A percentile compares a stretch with the other conserved stretches of the same genome.
Conservation (phyloP, 2,329 filamentous ascomycete species). For the Aspergillus awamori region DNA sequence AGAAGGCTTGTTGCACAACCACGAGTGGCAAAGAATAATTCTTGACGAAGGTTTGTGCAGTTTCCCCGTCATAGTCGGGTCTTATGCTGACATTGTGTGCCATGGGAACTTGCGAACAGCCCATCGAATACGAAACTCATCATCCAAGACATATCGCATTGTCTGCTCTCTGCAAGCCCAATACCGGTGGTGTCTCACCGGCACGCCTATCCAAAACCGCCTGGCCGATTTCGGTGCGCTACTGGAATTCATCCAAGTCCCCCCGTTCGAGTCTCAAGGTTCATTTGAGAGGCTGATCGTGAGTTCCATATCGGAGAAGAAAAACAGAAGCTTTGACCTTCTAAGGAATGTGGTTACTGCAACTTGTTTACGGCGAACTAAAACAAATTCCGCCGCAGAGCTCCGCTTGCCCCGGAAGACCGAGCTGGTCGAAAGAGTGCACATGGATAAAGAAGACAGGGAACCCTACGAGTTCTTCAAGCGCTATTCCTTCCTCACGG, state of each 20-base stretch:
- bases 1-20: background rate
- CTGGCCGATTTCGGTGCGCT: constrained; percentile 4
- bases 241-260: background rate
- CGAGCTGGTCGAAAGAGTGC: background rate
- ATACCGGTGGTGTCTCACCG: constrained; percentile 9
- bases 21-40: constrained; percentile 5
- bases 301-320: background rate
- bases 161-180: background rate
- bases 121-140: constrained; percentile 9
- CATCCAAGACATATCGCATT: background rate
- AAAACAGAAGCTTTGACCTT: background rate
- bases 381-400: background rate
- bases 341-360: background rate
- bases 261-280: background rate
- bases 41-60: constrained; percentile 12
- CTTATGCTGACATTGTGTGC: no score
- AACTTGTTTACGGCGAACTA: constrained; percentile 10
- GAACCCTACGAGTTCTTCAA: constrained; percentile 12
- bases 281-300: background rate
- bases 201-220: constrained; percentile 8
- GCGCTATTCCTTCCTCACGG: background rate
- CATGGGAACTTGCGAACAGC: background rate
- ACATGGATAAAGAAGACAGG: background rate
- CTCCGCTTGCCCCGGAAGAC: background rate
- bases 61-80: background rate